phyloP scores from a whole-genome alignment of 805 yeast genomes.

The Ogataea saltuana region DNA sequence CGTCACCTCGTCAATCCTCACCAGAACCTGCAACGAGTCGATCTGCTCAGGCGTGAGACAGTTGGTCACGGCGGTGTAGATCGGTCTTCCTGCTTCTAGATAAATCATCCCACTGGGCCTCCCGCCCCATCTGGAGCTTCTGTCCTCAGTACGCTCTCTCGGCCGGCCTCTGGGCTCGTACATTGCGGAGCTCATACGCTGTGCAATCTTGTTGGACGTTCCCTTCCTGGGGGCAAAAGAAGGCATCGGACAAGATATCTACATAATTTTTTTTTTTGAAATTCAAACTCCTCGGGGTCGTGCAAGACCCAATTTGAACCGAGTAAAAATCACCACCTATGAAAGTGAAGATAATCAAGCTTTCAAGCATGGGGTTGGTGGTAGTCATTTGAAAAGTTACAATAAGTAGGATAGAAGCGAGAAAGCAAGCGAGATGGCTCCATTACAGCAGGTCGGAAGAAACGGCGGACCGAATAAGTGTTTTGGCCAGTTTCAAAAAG shows the following conservation, averaged over 20 bases:
- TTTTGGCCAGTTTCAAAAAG: slow-evolving; percentile 40
- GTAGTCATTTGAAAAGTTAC: too few relatives aligned
- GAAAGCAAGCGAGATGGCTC: slow-evolving; percentile 26
- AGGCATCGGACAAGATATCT: background rate
- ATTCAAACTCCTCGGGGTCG: background rate
- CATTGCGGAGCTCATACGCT: too few relatives aligned
- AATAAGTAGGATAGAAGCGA: too few relatives aligned
- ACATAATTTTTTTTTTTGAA: background rate
- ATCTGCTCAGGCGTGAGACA: slow-evolving; percentile 73
- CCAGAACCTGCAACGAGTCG: slow-evolving; percentile 66
- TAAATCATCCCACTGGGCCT: slow-evolving; percentile 10
- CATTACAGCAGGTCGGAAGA: slow-evolving; percentile 37
- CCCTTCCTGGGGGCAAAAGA: background rate
- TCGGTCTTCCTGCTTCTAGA: slow-evolving; percentile 16
- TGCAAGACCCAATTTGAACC: background rate
- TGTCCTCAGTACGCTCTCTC: background rate
- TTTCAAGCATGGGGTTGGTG: background rate
- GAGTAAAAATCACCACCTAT: slow-evolving; percentile 1
- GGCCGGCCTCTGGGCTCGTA: slow-evolving; percentile 18
- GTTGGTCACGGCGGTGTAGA: slow-evolving; percentile 21
- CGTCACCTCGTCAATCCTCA: slow-evolving; percentile 80
- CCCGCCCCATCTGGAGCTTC: slow-evolving; percentile 22
- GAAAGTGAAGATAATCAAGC: background rate
- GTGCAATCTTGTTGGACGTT: too few relatives aligned
- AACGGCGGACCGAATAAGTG: slow-evolving; percentile 42